phyloP scores from a whole-genome alignment of 108 stramenopile genomes.

The Nitzschia palea region DNA sequence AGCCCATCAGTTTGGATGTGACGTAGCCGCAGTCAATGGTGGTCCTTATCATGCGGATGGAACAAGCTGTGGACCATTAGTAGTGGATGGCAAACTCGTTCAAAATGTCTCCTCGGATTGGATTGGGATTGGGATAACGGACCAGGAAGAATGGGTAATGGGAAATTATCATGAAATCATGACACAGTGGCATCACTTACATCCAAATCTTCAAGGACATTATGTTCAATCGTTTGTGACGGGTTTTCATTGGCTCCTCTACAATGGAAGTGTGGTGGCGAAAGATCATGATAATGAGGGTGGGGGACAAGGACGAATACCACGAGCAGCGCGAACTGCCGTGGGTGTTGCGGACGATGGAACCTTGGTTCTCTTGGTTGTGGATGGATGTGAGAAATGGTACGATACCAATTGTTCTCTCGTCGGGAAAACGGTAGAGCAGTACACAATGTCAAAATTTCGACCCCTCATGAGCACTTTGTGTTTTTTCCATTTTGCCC shows the following conservation, averaged over 20 bases:
- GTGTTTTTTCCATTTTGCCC: neutral
- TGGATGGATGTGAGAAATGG: slow-evolving; percentile 55
- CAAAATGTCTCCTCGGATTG: neutral
- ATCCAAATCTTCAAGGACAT: neutral
- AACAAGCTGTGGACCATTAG: slow-evolving; percentile 17
- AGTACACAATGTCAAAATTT: neutral
- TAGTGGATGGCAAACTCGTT: slow-evolving; percentile 12
- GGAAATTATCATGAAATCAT: slow-evolving; percentile 15
- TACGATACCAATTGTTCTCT: neutral
- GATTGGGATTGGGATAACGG: slow-evolving; percentile 24
- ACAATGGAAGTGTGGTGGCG: slow-evolving; percentile 22
- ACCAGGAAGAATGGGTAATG: slow-evolving; percentile 3
- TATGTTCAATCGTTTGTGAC: slow-evolving; percentile 41
- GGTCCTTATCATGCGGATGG: slow-evolving; percentile 45
- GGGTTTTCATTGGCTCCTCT: slow-evolving; percentile 50
- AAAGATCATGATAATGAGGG: neutral
- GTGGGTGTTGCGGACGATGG: slow-evolving; percentile 33
- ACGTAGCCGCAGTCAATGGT: slow-evolving; percentile 40
- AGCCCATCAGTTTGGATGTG: slow-evolving; percentile 13
- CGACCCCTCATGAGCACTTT: neutral
- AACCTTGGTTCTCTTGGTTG: slow-evolving; percentile 30
- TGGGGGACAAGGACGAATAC: too few relatives aligned
- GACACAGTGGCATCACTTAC: neutral
- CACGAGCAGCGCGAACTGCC: slow-evolving; percentile 43
- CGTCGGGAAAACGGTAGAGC: neutral